Conservation (phyloP, 1,139 yeast genomes). For the Blastobotrys illinoisensis region DNA sequence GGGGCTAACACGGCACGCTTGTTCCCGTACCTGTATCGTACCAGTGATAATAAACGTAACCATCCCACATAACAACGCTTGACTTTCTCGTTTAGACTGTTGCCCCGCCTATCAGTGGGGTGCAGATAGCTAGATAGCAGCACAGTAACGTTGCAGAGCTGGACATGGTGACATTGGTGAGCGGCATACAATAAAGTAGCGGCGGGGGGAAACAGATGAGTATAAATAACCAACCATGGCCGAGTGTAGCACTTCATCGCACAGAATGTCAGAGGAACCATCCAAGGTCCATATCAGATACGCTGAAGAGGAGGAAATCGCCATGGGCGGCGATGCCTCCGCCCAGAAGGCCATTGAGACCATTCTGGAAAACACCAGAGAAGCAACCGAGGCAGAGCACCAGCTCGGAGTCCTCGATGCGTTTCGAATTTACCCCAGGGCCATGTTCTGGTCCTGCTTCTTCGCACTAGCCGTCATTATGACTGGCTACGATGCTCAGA, state of each 20-base stretch:
- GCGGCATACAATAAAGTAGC: background rate
- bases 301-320: background rate
- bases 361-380: constrained; percentile 21
- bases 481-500: constrained; percentile 45
- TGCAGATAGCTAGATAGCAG: background rate
- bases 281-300: background rate
- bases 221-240: background rate
- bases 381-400: constrained; percentile 18
- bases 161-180: background rate
- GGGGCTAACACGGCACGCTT: background rate
- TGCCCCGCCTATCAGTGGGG: background rate
- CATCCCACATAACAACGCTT: background rate
- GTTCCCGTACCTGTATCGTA: background rate
- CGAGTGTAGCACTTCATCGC: background rate
- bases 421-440: constrained; percentile 31
- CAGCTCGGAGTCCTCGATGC: constrained; percentile 20
- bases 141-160: background rate
- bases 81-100: background rate
- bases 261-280: background rate
- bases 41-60: background rate
- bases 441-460: constrained; percentile 44
- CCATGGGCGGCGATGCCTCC: background rate
- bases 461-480: constrained; percentile 41
- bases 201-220: background rate
- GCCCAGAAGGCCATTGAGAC: constrained; percentile 17